phyloP scores from a whole-genome alignment of 2,329 filamentous ascomycete genomes.

The Pseudocercospora crystallina region DNA sequence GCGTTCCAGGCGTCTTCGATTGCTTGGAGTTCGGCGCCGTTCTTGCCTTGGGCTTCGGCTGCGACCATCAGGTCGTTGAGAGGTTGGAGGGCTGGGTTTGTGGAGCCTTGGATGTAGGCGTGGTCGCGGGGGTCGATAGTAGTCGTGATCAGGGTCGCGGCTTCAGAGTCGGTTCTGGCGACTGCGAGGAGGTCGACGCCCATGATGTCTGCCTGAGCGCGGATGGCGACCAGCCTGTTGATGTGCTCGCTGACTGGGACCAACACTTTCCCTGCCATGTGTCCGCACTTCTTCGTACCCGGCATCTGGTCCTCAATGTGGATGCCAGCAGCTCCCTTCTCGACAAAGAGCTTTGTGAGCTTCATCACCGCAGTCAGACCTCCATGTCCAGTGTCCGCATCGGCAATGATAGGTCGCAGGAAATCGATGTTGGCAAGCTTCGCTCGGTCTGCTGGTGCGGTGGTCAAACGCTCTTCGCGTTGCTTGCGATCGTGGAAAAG shows the following conservation, averaged over 20 bases:
- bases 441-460: constrained; percentile 68
- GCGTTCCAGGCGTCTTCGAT: constrained; percentile 88
- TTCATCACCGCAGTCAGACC: constrained; percentile 99
- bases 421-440: constrained; percentile 84
- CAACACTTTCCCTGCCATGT: constrained; percentile 98
- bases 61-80: constrained; percentile 88
- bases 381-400: constrained; percentile 95
- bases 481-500: constrained; percentile 99
- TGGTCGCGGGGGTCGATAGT: constrained; percentile 97
- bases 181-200: constrained; percentile 85
- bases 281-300: constrained; percentile 98
- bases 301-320: constrained; percentile 99
- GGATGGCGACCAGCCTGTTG: constrained; percentile 93
- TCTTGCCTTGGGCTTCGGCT: constrained; percentile 80
- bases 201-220: constrained; percentile 98
- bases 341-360: constrained; percentile 94
- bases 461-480: constrained; percentile 85
- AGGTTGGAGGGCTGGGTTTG: constrained; percentile 79
- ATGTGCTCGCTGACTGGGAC: constrained; percentile 98
- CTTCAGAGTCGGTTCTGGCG: constrained; percentile 94
- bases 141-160: constrained; percentile 92
- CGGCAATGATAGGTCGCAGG: constrained; percentile 91
- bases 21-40: constrained; percentile 75
- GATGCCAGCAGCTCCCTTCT: constrained; percentile 94
- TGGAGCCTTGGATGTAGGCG: constrained; percentile 84